Evolutionary conservation across 1,284 basidiomycete genomes (phyloP), one percentile per base, ranked within the genome.

Genomic region (Prillingera fragicola): DNA sequence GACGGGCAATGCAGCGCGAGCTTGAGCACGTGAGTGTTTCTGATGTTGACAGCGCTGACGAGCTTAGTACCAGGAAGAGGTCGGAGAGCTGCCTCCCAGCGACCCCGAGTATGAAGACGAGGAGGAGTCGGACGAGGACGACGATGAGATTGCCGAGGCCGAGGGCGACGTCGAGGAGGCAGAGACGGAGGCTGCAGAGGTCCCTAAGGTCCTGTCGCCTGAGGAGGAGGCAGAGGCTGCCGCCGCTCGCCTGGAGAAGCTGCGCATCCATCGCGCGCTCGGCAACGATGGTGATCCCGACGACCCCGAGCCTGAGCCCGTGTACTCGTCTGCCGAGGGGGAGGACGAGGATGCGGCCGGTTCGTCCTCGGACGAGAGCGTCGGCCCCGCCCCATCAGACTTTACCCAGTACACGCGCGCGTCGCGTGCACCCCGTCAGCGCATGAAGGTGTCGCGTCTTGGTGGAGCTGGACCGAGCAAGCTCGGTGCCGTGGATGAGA

Each of bases 1-100:
- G 82, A 48, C 78, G 83, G 56, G 83, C 83, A 58, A 83, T 94
- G 64, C 82, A 86, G 76, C 80, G 82, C 57, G 74, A 80, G 37
- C 73, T 96, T 40, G 87, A 91, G 71, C 82, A 89, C 75, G 89
- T 91, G 54, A 61, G 78, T 59, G 45, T 10, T 31, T 36, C 39
- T 32, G 31, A 29, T 13, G 28, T 41, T 47, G 41, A 25, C 44
- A 35, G 29, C 34, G 40, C 54, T 49, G 36, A 53, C 43, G 23
- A 45, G 28, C 43, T 41, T 45, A 85, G 67, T 76, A 77, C 48
- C 76, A 82, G 46, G 72, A 75, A 15, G 63, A 67, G 43, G 64
- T 70, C 5, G 60, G 62, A 19, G 66, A 71, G 33, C 42, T 71
- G 47, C 67, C 67, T 6, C 49, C 41, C 3, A 54, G 55, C 21